A percentile compares a stretch with the other conserved stretches of the same genome.
phyloP scores from a whole-genome alignment of 2,329 filamentous ascomycete genomes.

The Fusarium incarnatum region DNA sequence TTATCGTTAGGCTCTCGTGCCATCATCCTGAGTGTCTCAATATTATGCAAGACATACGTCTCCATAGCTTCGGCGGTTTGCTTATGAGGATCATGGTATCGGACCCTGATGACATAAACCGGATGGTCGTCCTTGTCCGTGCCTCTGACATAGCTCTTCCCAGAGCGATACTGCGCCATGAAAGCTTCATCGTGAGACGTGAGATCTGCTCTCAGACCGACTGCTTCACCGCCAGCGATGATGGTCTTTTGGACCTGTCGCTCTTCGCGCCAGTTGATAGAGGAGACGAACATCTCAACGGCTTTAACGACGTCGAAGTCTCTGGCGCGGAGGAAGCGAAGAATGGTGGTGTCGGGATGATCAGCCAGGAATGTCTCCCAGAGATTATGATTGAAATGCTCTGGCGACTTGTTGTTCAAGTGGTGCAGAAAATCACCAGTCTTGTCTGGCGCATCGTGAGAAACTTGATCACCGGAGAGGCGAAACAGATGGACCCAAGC shows the following conservation, averaged over 20 bases:
- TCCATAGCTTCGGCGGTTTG: slow-evolving; percentile 53
- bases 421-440: slow-evolving; percentile 8
- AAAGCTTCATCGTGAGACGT: slow-evolving; percentile 50
- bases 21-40: slow-evolving; percentile 52
- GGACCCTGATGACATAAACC: slow-evolving; percentile 52
- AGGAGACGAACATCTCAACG: slow-evolving; percentile 54
- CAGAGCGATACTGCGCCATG: slow-evolving; percentile 52
- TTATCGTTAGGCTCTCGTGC: slow-evolving; percentile 38
- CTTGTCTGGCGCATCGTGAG: background rate
- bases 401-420: slow-evolving; percentile 25
- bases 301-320: slow-evolving; percentile 56
- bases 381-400: slow-evolving; percentile 18
- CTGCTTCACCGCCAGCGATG: slow-evolving; percentile 50
- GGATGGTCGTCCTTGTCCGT: slow-evolving; percentile 52
- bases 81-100: slow-evolving; percentile 44
- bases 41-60: slow-evolving; percentile 54
- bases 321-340: slow-evolving; percentile 56
- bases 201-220: slow-evolving; percentile 41
- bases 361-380: slow-evolving; percentile 42
- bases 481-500: slow-evolving; percentile 38
- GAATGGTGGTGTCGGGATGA: slow-evolving; percentile 53
- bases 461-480: slow-evolving; percentile 15
- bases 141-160: slow-evolving; percentile 55
- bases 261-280: slow-evolving; percentile 54
- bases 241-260: slow-evolving; percentile 50